These are phyloP conservation scores for Kluyveromyces aestuarii DNA, from an alignment of 805 yeast genomes.

Conservation along the genomic window DNA sequence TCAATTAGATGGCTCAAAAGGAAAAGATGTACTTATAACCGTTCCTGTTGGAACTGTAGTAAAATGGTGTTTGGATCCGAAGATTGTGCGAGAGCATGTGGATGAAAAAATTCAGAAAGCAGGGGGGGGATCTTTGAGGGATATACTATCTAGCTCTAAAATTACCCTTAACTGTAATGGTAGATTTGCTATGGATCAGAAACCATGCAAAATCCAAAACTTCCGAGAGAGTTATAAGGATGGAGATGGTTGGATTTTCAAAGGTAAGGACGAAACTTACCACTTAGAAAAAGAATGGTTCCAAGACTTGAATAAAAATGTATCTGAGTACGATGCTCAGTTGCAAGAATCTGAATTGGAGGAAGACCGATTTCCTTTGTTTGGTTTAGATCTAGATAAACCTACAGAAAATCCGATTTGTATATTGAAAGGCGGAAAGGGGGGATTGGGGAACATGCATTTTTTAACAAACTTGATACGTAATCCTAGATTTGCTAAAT, in stretches of 20 bases:
- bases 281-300: slow-evolving; percentile 63
- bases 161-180: slow-evolving; percentile 30
- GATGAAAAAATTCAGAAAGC: slow-evolving; percentile 11
- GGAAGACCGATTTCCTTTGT: slow-evolving; percentile 65
- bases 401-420: slow-evolving; percentile 60
- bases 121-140: slow-evolving; percentile 16
- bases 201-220: slow-evolving; percentile 46
- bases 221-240: slow-evolving; percentile 50
- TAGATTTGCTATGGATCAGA: slow-evolving; percentile 17
- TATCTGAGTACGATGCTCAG: slow-evolving; percentile 54
- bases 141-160: slow-evolving; percentile 12
- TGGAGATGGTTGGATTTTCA: slow-evolving; percentile 87
- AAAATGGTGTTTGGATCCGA: slow-evolving; percentile 76
- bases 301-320: slow-evolving; percentile 49
- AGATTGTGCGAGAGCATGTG: slow-evolving; percentile 29
- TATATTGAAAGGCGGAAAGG: slow-evolving; percentile 75
- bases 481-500: slow-evolving; percentile 82
- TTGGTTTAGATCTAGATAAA: slow-evolving; percentile 66
- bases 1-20: slow-evolving; percentile 82
- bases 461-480: slow-evolving; percentile 75
- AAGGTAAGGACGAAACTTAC: slow-evolving; percentile 64
- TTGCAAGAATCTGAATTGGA: slow-evolving; percentile 46
- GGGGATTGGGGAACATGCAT: slow-evolving; percentile 96
- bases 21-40: slow-evolving; percentile 66
- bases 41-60: slow-evolving; percentile 91